Evolutionary conservation across 2,329 filamentous ascomycete species (phyloP).

Genomic region (Apiospora phragmitis): DNA sequence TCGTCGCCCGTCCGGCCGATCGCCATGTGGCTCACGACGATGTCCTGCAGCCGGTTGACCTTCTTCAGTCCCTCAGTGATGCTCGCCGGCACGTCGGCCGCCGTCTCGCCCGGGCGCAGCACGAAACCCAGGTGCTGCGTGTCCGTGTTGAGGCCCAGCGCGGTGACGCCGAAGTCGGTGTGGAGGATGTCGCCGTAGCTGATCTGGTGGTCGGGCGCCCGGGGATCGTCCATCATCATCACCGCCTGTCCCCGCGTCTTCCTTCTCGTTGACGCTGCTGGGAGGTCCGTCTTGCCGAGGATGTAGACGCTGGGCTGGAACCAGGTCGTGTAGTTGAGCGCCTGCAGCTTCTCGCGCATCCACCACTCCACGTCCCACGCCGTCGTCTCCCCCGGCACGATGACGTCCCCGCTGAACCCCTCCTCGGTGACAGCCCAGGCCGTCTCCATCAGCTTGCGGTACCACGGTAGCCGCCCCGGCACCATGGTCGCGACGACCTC

Average conservation of each 20-base stretch:
- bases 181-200: conserved; percentile 48
- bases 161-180: conserved; percentile 50
- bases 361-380: conserved; percentile 51
- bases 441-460: conserved; percentile 48
- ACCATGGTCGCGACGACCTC: conserved; percentile 48
- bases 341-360: conserved; percentile 49
- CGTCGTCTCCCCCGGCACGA: conserved; percentile 44
- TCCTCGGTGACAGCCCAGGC: conserved; percentile 50
- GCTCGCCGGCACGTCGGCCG: conserved; percentile 41
- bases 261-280: not conserved
- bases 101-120: conserved; percentile 41
- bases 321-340: conserved; percentile 53
- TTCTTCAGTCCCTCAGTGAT: conserved; percentile 44
- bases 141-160: conserved; percentile 48
- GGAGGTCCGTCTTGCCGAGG: conserved; percentile 32
- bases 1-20: conserved; percentile 45
- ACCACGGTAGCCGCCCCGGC: conserved; percentile 40
- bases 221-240: conserved; percentile 18
- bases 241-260: not conserved
- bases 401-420: conserved; percentile 43
- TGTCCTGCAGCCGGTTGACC: conserved; percentile 49
- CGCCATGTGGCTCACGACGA: conserved; percentile 44
- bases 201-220: conserved; percentile 32
- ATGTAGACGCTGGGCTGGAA: conserved; percentile 49
- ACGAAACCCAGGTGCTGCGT: conserved; percentile 54